Base-by-base conservation (phyloP, 495 filamentous ascomycete species). In the Podospora appendiculata region DNA sequence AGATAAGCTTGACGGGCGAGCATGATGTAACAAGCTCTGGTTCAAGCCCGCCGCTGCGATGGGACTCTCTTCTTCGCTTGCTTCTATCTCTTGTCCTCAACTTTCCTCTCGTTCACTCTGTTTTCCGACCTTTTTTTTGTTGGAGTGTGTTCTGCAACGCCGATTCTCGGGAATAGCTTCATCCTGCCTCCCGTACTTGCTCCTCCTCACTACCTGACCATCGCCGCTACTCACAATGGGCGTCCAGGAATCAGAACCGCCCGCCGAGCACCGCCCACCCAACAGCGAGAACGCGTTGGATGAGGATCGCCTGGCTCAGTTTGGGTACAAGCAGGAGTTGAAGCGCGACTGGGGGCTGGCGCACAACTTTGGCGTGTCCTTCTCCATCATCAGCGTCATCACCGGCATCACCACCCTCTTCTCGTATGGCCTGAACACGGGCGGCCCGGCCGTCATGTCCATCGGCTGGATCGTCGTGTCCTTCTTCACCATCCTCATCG, bases 281-380 rank as follows among this genome's bases (percentile, higher is more conserved):
- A 53, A 58, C 47, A 63, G 59, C 12, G 61, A 59, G 41, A 65
- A 64, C 9, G 61, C 67, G 45, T 54, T 60, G 0, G 81, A 84
- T 62, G 81, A 82, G 56, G 65, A 70, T 48, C 72, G 68, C 10
- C 60, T 84, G 53, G 81, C 79, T 9, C 71, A 83, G 59, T 68
- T 82, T 58, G 81, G 81, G 2, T 84, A 83, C 62, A 81, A 82
- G 62, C 81, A 84, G 55, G 81, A 84, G 53, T 58, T 84, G 49
- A 69, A 70, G 35, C 71, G 81, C 25, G 80, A 83, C 61, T 84
- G 81, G 81, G 76, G 74, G 12, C 55, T 83, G 52, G 64, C 78
- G 45, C 81, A 84, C 54, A 84, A 84, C 59, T 84, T 84, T 66
- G 81, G 81, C 45, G 77, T 84, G 48, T 82, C 79, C 0, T 84